These are phyloP conservation scores for Mariannaea elegans DNA, from an alignment of 2,329 filamentous ascomycete species.

Conservation along the genomic window DNA sequence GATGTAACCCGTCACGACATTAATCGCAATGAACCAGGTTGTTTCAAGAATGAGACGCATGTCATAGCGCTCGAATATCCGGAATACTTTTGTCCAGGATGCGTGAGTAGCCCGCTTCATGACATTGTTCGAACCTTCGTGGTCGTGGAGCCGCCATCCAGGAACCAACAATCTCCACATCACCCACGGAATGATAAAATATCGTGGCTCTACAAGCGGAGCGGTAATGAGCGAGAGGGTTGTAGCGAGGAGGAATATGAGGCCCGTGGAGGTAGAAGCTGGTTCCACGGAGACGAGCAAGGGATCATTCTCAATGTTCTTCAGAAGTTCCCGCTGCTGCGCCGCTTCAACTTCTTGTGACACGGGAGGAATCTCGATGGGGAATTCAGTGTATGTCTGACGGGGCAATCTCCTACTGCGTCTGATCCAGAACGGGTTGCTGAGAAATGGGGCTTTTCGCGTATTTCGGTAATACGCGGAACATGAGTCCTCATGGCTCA, in stretches of 20 bases:
- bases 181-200: conserved; percentile 95
- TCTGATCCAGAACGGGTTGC: conserved; percentile 41
- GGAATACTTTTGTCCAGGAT: conserved; percentile 8
- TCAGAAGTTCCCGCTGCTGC: conserved; percentile 11
- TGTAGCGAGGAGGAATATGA: conserved; percentile 73
- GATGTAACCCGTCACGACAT: conserved; percentile 72
- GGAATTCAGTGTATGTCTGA: conserved; percentile 24
- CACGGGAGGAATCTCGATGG: background rate
- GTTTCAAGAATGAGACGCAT: conserved; percentile 69
- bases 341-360: conserved; percentile 14
- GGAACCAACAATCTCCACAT: conserved; percentile 88
- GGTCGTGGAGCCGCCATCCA: conserved; percentile 47
- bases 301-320: conserved; percentile 38
- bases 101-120: conserved; percentile 2
- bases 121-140: conserved; percentile 6
- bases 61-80: conserved; percentile 45
- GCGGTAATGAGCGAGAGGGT: conserved; percentile 84
- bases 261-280: conserved; percentile 58
- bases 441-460: conserved; percentile 35
- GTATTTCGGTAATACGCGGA: conserved; percentile 19
- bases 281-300: conserved; percentile 41
- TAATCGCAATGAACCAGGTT: conserved; percentile 72
- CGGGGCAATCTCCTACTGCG: background rate
- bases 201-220: conserved; percentile 92
- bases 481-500: conserved; percentile 21